Evolutionary conservation across 331 rosid genomes (phyloP), one percentile per base, ranked within the genome.

Genomic region (Prunus yedoensis): DNA sequence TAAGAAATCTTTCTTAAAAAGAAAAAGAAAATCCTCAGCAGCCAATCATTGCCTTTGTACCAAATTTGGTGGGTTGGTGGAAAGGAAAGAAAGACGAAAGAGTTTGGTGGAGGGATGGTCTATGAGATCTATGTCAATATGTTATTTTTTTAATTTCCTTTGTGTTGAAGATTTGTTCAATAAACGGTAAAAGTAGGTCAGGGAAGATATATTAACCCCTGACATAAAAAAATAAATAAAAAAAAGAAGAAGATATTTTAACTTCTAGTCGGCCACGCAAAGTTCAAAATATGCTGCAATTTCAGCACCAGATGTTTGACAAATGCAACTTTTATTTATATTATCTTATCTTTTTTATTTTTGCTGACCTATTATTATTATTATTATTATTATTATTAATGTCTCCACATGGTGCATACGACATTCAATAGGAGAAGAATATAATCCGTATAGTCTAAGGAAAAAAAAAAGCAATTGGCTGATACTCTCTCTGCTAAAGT

Each of bases 111-210:
- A 13, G 10, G 50, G 52, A 21, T 47, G 51, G 43, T 18, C 38
- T 3, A 5, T 21, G 61, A 14, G 18, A 14, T 4, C 28, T 8
- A 27, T 23, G 3, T 27, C 62, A n/a, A 35, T 7, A 50, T 32
- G 18, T 18, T 71, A 25, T 12, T 3, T 17, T 52, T 2, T 17
- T 16, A 4, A 3, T 56, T 63, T 13, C 27, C 77, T 73, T 73
- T 5, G 77, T 3, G 66, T 73, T 58, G 68, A 73, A 73, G 77
- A 58, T 73, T 15, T 58, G 77, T 57, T 72, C 53, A 57, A 59
- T 3, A 38, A 56, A 43, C n/a, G 45, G 57, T 46, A 23, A 43
- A 45, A 53, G 68, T 73, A 59, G 46, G 68, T 21, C 43, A 61
- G 57, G 43, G 60, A 16, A 12, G 20, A 10, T 23, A 14, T 0